Base-by-base conservation (phyloP, 2,329 filamentous ascomycete species). In the Microsporum canis region DNA sequence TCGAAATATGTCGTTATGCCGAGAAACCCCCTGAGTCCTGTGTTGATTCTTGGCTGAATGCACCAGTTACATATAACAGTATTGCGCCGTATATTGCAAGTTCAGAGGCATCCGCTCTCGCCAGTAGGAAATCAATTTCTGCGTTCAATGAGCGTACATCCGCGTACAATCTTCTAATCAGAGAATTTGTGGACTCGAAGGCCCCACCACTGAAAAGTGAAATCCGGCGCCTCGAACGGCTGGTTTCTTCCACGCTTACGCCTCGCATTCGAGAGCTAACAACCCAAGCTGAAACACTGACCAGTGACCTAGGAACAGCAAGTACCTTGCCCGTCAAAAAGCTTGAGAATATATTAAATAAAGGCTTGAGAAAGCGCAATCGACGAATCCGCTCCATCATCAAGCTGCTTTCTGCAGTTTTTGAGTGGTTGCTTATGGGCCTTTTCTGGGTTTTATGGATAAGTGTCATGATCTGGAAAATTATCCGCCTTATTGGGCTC, bases 401-500 rank as follows among this genome's bases (percentile, higher is more conserved):
- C 43, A 80, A 88, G 12, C 84, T 85, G 0, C 86, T 89, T 12
- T 97, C 91, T 82, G 84, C 91, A 60, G 75, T 87, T 23, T 83
- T 96, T 14, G 92, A 97, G 77, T 96, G 91, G 90, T 77, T 84
- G 57, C 80, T 97, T 17, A 84, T 97, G 43, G 88, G 88, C 3
- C 83, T 95, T 67, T 89, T 97, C 85, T 96, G 94, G 91, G 90
- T 88, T 74, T 86, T 95, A 14, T 97, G 92, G 91, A 84, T 95
- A 62, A 78, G 95, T 38, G 91, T 96, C 29, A 88, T 91, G 71
- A 78, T 92, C 29, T 78, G 88, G 58, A 83, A 89, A 63, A 73
- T 88, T 12, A 75, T 88, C 39, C 77, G 85, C 63, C 84, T 85
- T 8, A 67, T 87, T 1, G 81, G 86, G 51, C 81, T 81, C 53